Base-by-base conservation (phyloP, 2,329 filamentous ascomycete genomes). In the Trichoderma oligosporum region DNA sequence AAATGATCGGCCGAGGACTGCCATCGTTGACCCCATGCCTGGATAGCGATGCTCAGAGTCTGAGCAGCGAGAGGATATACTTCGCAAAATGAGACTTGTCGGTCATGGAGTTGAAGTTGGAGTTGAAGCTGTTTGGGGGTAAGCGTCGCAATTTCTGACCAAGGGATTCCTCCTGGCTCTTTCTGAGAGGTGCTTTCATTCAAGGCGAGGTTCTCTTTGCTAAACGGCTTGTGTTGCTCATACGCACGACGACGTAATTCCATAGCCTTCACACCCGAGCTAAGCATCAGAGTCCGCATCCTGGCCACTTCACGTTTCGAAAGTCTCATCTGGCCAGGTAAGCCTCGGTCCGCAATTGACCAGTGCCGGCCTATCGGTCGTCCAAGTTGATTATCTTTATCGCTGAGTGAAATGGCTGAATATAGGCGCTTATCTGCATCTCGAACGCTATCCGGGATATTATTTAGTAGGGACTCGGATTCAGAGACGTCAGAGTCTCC, bases 241-340 rank as follows among this genome's bases (percentile, higher is more conserved):
- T 85, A 73, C 4, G 87, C 85, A 45, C 87, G 82, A 4, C 85
- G 81, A 25, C 80, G 79, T 55, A 97, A 89, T 67, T 94, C 89
- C 66, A 85, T 85, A 0, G 93, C 92, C 73, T 95, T 96, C 67
- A 97, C 86, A n/a, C 91, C 92, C 0, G 91, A 90, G 61, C 86
- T 88, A 20, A 96, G 77, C 38, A 96, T 82, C 7, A 95, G 78
- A 0, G 90, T 83, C 57, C 85, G 82, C 2, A 92, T 80, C n/a
- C 91, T 85, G 14, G 88, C 88, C 53, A 96, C 81, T 64, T 97
- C 93, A n/a, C 83, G 82, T 64, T 81, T 84, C 8, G 80, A 85
- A 27, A 88, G 62, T 22, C 64, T 65, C 16, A 62, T 59, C 29
- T 69, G 73, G 16, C 74, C 71, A 5, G 69, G 67, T 4, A 71